These are phyloP conservation scores for Bipolaris cookei DNA, from an alignment of 2,329 filamentous ascomycete genomes.

Conservation along the genomic window DNA sequence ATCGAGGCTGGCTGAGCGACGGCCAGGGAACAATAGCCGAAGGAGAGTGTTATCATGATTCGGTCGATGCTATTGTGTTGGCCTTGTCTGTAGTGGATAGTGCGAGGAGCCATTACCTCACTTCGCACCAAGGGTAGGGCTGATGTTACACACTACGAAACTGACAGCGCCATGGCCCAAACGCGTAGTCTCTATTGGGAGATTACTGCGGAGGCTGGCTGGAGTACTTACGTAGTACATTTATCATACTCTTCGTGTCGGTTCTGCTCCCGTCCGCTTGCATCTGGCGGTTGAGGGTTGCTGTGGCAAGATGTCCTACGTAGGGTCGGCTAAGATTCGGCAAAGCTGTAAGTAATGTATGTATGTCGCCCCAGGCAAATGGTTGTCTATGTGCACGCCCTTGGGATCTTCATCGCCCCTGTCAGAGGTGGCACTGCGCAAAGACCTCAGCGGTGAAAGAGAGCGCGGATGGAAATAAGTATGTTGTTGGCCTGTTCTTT, in stretches of 20 bases:
- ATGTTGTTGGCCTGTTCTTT: conserved; percentile 2
- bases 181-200: neutral
- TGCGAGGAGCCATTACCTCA: neutral
- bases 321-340: conserved; percentile 7
- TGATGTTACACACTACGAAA: neutral
- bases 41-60: neutral
- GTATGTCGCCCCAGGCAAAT: neutral
- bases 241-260: conserved; percentile 2
- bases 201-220: neutral
- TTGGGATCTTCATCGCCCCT: neutral
- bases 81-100: neutral
- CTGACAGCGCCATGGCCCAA: neutral
- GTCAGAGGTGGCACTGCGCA: neutral
- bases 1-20: neutral
- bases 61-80: neutral
- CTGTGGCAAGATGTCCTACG: neutral
- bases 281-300: conserved; percentile 4
- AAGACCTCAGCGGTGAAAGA: neutral
- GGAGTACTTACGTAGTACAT: conserved; percentile 4
- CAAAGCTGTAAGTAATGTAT: neutral
- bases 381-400: neutral
- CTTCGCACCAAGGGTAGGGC: neutral
- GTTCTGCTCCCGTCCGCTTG: conserved; percentile 6
- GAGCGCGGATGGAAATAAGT: neutral
- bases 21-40: neutral